Conservation (phyloP, 257 asterid species). For the Scutellaria galericulata region DNA sequence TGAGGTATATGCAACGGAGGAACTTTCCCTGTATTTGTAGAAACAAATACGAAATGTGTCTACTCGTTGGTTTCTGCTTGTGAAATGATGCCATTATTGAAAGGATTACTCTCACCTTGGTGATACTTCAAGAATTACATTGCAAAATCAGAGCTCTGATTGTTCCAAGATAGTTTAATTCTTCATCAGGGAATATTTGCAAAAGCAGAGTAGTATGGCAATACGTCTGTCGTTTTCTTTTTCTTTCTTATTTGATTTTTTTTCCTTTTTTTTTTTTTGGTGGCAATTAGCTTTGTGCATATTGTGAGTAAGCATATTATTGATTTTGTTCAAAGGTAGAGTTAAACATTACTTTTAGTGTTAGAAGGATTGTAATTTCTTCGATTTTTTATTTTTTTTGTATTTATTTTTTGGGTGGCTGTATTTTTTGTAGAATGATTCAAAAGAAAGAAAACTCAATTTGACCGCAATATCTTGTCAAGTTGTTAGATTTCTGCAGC, state of each 20-base stretch:
- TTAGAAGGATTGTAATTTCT: conserved; percentile 25
- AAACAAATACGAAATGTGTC: conserved; percentile 29
- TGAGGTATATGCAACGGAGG: conserved; percentile 28
- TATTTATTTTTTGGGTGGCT: not conserved
- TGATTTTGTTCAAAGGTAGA: conserved; percentile 41
- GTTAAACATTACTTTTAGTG: conserved; percentile 35
- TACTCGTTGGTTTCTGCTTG: conserved; percentile 16
- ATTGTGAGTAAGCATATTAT: conserved; percentile 37
- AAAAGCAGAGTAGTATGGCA: conserved; percentile 7
- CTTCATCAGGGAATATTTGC: not conserved
- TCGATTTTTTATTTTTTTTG: conserved; percentile 19
- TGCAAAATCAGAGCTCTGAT: not conserved
- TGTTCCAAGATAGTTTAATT: conserved; percentile 24
- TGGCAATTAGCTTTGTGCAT: conserved; percentile 39
- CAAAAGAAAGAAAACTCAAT: not conserved
- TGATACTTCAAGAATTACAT: conserved; percentile 22
- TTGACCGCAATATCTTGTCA: not conserved
- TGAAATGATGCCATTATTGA: conserved; percentile 17
- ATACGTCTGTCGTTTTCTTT: not conserved
- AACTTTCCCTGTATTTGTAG: not conserved
- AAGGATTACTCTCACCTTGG: not conserved
- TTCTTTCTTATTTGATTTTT: not conserved
- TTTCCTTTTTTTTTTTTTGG: not conserved
- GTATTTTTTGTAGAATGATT: not conserved
- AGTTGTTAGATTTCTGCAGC: not conserved